These are phyloP conservation scores for Trametes sanguinea DNA, from an alignment of 768 basidiomycete genomes.

Conservation along the genomic window DNA sequence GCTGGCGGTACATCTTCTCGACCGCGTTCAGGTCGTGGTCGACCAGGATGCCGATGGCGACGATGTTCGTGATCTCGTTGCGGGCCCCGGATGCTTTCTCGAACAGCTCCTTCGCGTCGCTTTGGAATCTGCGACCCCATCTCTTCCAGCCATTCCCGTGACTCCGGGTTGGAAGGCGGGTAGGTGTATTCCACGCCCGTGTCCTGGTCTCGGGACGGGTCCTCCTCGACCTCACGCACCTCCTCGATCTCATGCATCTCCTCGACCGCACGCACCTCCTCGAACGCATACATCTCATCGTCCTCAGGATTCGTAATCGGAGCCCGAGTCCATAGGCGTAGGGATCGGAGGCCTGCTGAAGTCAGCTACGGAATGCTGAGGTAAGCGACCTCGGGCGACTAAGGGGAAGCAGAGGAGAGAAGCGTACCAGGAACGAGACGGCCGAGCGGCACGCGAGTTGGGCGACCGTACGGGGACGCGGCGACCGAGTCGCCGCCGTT, in stretches of 20 bases:
- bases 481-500: neutral
- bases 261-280: no score
- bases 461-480: neutral
- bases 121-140: slow-evolving; percentile 3
- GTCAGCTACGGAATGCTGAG: neutral
- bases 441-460: neutral
- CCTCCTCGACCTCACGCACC: neutral
- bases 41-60: neutral
- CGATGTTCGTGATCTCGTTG: no score
- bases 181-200: neutral
- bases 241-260: no score
- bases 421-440: neutral
- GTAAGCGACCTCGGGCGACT: no score
- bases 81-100: no score
- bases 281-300: no score
- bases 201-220: neutral
- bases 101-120: neutral
- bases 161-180: slow-evolving; percentile 1
- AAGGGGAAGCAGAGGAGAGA: no score
- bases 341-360: no score
- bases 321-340: neutral
- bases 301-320: neutral
- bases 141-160: slow-evolving; percentile 11
- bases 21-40: neutral
- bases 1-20: slow-evolving; percentile 5